Percentiles rank a stretch among this genome's conserved stretches.
Evolutionary conservation across 2,329 filamentous ascomycete species (phyloP).

Genomic region (Knoxdaviesia capensis): DNA sequence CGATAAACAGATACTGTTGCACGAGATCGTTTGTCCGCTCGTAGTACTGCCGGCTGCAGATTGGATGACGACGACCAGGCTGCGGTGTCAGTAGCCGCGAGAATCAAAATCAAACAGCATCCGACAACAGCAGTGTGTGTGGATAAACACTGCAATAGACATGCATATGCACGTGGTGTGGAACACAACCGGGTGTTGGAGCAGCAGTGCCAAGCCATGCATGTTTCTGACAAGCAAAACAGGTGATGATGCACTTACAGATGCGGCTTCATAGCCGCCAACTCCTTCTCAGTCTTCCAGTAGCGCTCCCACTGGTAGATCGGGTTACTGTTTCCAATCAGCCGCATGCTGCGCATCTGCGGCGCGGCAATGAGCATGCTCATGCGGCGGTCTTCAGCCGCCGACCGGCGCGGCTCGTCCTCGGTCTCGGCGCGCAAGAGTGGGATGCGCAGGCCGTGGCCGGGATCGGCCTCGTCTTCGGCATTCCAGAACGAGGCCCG

Average conservation of each 20-base stretch:
- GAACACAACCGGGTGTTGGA: no score
- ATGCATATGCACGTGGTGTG: no score
- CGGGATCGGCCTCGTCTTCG: neutral
- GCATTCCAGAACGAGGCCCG: conserved; percentile 1
- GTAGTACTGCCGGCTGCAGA: conserved; percentile 56
- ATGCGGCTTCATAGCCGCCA: conserved; percentile 51
- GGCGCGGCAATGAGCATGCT: conserved; percentile 41
- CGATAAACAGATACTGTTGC: conserved; percentile 86
- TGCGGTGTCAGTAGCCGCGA: neutral
- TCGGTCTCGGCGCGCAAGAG: conserved; percentile 11
- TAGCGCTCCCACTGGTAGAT: conserved; percentile 74
- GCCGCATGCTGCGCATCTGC: conserved; percentile 60
- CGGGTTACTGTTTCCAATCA: conserved; percentile 78
- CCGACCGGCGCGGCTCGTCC: conserved; percentile 22
- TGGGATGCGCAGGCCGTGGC: no score
- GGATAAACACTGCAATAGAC: neutral
- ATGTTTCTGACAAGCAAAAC: no score
- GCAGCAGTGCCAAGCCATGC: no score
- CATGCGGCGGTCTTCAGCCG: conserved; percentile 36
- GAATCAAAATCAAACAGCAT: neutral
- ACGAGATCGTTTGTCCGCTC: conserved; percentile 75
- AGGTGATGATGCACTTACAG: conserved; percentile 23
- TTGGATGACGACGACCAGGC: neutral
- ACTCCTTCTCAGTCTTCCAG: conserved; percentile 61
- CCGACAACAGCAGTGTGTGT: neutral